Base-by-base conservation (phyloP, 176 grass and related monocot genomes). In the Lolium perenne region DNA sequence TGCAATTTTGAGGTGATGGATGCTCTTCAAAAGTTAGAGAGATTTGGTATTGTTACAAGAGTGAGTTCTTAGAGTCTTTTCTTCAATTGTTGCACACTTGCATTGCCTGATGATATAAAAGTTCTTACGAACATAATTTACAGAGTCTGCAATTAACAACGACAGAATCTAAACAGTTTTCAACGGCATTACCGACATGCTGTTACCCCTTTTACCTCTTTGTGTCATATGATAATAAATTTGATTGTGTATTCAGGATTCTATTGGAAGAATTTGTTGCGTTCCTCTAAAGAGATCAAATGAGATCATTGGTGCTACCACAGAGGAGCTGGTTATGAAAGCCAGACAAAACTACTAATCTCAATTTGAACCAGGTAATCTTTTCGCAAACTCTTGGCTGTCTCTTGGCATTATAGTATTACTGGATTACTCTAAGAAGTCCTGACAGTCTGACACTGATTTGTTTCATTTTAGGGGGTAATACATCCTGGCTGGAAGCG, bases 1-100 rank as follows among this genome's bases (percentile, higher is more conserved):
- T 99, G 97, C 66, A 90, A 99, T 91, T 99, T 99, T 86, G 97
- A 99, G 71, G 97, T 99, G 79, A 84, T 91, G 82, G 97, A 96
- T 87, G 94, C 94, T 66, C 87, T 96, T 77, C 94, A 91, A 64
- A 99, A 99, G 79, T 60, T 99, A 75, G 97, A 96, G 86, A 94
- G 90, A 77, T 92, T 96, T 78, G 97, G 94, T 78, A 93, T 96
- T 87, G 87, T 99, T 86, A 88, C 89, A 80, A 94, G 92, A 91
- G 97, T 98, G 73, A 94, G 93, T 79, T 86, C 54, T 51, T 60
- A 32, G 73, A 35, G 18, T 9, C 62, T 68, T 73, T 88, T 58
- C 46, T 87, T 41, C 12, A 61, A 79, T 86, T 85, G 6, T 45
- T 61, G 14, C 62, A 82, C 88, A 80, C 14, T 58, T 68, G 26